These are phyloP conservation scores for Orbilia oligospora DNA, from an alignment of 2,329 filamentous ascomycete species.

Conservation along the genomic window DNA sequence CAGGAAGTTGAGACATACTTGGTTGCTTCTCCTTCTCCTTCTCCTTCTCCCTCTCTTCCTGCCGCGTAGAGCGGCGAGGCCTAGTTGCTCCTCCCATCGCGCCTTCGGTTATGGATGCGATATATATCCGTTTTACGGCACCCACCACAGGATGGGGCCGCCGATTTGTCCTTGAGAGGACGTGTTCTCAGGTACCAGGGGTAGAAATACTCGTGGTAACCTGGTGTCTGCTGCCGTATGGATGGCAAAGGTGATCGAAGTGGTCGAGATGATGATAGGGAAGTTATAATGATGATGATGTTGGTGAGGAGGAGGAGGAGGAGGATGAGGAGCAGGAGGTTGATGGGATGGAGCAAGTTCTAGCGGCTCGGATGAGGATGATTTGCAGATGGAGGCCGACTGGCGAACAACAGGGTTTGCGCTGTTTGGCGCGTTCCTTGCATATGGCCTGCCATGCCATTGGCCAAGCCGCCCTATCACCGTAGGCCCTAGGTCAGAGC, in stretches of 20 bases:
- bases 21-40: conserved; percentile 55
- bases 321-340: conserved; percentile 1
- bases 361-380: neutral
- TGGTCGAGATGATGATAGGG: neutral
- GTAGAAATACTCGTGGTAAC: too few relatives aligned
- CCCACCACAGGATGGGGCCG: neutral
- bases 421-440: conserved; percentile 52
- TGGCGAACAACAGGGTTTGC: conserved; percentile 23
- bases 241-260: neutral
- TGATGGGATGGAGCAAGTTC: conserved; percentile 41
- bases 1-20: conserved; percentile 57
- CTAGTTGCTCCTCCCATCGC: conserved; percentile 47
- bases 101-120: neutral
- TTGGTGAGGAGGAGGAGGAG: neutral
- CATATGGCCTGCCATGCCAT: conserved; percentile 44
- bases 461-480: conserved; percentile 30
- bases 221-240: neutral
- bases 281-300: neutral
- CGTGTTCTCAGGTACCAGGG: neutral
- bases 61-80: conserved; percentile 52
- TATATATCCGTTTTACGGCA: neutral
- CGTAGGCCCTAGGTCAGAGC: neutral
- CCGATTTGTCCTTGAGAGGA: neutral
- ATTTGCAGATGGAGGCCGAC: conserved; percentile 27
- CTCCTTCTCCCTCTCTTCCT: conserved; percentile 53